These are phyloP conservation scores for Simmondsia chinensis DNA, from an alignment of 148 eudicot species.

Conservation along the genomic window DNA sequence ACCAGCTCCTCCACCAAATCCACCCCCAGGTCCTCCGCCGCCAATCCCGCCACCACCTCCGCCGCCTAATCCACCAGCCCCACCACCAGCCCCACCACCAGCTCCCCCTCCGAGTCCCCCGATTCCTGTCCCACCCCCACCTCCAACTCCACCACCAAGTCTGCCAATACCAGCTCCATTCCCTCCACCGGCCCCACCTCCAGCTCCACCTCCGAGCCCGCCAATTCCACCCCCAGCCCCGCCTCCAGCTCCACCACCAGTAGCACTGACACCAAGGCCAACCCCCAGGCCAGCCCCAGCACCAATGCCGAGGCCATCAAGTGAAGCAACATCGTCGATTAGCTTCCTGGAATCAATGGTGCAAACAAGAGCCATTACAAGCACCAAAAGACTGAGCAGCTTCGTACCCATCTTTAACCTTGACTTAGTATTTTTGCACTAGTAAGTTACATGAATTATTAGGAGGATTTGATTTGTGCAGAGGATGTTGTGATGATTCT, in stretches of 20 bases:
- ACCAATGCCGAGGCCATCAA: conserved; percentile 13
- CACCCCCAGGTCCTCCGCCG: conserved; percentile 15
- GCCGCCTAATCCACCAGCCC: conserved; percentile 10
- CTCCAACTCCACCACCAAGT: conserved; percentile 11
- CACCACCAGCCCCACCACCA: conserved; percentile 9
- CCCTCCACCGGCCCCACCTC: conserved; percentile 9
- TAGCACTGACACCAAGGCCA: conserved; percentile 14
- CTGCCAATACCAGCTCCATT: conserved; percentile 6
- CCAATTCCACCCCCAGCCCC: conserved; percentile 8
- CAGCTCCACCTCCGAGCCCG: conserved; percentile 5
- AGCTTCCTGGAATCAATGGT: conserved; percentile 26
- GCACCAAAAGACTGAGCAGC: conserved; percentile 14
- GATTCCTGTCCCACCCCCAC: conserved; percentile 12
- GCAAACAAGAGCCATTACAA: conserved; percentile 18
- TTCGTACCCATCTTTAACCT: conserved; percentile 7
- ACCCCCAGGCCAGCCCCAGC: conserved; percentile 8
- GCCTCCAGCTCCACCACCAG: conserved; percentile 10
- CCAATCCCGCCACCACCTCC: neutral
- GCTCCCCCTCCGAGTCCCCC: conserved; percentile 8
- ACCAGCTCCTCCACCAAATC: neutral
- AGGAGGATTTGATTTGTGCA: neutral
- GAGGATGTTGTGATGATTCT: neutral
- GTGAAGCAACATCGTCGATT: conserved; percentile 10
- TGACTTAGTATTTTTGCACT: neutral
- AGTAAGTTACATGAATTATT: neutral